Evolutionary conservation across 2,329 filamentous ascomycete species (phyloP), one percentile per base, ranked within the genome.

Genomic region (Aspergillus felis): DNA sequence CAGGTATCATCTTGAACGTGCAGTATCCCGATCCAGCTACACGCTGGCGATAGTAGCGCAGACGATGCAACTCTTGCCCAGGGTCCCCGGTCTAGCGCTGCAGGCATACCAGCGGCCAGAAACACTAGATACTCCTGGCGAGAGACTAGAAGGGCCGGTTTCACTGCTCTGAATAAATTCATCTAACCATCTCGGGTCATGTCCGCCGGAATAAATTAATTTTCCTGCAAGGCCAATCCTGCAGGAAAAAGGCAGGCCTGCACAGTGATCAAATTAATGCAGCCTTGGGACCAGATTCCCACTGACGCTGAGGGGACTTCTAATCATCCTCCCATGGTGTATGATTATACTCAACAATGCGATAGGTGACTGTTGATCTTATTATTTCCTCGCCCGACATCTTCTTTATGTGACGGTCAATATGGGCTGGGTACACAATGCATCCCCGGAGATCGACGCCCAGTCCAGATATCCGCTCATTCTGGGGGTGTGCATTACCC

Each of bases 341-440:
- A 38, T 17, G 32, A 7, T 7, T 17, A 17, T 35, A 6, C 12
- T 17, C 6, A 17, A 35, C 5, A 17, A 35, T 35, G 12, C 32
- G 4, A 20, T 41, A 22, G 4, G 17, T 29, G 28, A 27, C 12
- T 20, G 17, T 3, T 22, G n/a, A 20, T 28, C 28, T 29, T 12
- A 10, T 10, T 50, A 27, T 32, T 51, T 51, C 14, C 28, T 14
- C 50, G 5, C 2, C 32, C 32, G 9, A 24, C 3, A 14, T 14
- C 29, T 12, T 27, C 22, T 38, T 8, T 35, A 35, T 14, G n/a
- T 24, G 50, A 52, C 12, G 24, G 22, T 17, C 25, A 50, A 50
- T 22, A 83, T 82, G 80, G 74, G 70, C 56, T 84, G 81, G 81
- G 80, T 84, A 49, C 62, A 77, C 47, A 77, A 83, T 70, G 81